Evolutionary conservation across 2,329 filamentous ascomycete species (phyloP), one percentile per base, ranked within the genome.

Genomic region (Pseudogymnoascus sp.): DNA sequence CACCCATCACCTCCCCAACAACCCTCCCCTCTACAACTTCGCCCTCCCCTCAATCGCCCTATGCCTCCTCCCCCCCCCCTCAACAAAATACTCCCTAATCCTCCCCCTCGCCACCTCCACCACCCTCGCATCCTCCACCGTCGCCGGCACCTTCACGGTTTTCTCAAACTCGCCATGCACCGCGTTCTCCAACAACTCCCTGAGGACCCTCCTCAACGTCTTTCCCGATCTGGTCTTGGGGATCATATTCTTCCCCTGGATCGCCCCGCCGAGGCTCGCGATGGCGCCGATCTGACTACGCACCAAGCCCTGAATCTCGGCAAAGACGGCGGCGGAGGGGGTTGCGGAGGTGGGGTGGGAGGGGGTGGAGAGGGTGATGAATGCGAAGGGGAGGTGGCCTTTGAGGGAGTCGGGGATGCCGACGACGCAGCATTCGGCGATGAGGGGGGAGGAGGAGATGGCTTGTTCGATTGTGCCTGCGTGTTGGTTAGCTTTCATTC

Each of bases 161-260:
- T 85, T 88, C 14, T 88, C 86, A 69, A 88, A 88, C 26, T 93
- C 84, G 0, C 84, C 90, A 65, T 87, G 82, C 4, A 87, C 85
- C 0, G 85, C 91, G 72, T 96, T 91, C 77, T 97, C 93, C 14
- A 96, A 77, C 68, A 97, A 77, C 76, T 96, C 90, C 34, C 90
- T 81, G 73, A 97, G 76, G 34, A 96, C 91, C 23, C 93, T 80
- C 3, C 93, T 81, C 65, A 97, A 75, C 4, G 91, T 96, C 82
- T 97, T 97, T 29, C 93, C 93, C n/a, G 88, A 91, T 29, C 93
- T 78, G 14, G 93, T 97, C 79, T 93, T 93, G 5, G 93, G 93
- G 62, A 97, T 96, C 82, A 96, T 93, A 14, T 87, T 87, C 68
- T 86, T 86, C 40, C 90, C 90, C 67, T 91, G 89, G 62, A 96